Conservation (phyloP, 2,329 filamentous ascomycete species). For the Arthroderma uncinatum region DNA sequence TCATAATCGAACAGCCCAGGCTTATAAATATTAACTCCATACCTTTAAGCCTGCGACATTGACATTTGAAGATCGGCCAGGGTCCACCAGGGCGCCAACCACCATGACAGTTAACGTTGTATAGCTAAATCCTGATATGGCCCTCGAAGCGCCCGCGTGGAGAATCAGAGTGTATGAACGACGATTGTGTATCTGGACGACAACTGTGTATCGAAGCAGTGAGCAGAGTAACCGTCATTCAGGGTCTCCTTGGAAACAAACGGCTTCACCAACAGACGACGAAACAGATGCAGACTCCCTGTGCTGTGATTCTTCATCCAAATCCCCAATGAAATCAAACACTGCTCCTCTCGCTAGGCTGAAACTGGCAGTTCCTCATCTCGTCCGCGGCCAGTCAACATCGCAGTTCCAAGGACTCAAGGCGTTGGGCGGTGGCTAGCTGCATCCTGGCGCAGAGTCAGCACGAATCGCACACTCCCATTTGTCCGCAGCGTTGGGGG, state of each 20-base stretch:
- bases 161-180: not conserved
- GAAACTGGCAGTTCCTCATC: slow-evolving; percentile 1
- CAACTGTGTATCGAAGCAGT: too few relatives aligned
- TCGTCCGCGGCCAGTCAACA: not conserved
- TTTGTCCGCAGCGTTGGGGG: not conserved
- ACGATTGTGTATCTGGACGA: not conserved
- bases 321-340: not conserved
- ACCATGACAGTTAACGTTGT: not conserved
- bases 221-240: not conserved
- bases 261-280: too few relatives aligned
- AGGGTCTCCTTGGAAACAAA: too few relatives aligned
- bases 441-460: not conserved
- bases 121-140: not conserved
- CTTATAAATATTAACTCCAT: not conserved
- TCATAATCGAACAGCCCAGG: too few relatives aligned
- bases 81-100: not conserved
- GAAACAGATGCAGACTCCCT: not conserved
- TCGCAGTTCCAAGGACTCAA: not conserved
- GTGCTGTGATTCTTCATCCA: not conserved
- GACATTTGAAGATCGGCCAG: not conserved
- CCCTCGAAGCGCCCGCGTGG: not conserved
- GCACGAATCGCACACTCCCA: not conserved
- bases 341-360: not conserved
- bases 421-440: not conserved
- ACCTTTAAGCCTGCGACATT: too few relatives aligned